phyloP scores from a whole-genome alignment of 1,284 basidiomycete genomes.

The Rhodotorula mucilaginosa region DNA sequence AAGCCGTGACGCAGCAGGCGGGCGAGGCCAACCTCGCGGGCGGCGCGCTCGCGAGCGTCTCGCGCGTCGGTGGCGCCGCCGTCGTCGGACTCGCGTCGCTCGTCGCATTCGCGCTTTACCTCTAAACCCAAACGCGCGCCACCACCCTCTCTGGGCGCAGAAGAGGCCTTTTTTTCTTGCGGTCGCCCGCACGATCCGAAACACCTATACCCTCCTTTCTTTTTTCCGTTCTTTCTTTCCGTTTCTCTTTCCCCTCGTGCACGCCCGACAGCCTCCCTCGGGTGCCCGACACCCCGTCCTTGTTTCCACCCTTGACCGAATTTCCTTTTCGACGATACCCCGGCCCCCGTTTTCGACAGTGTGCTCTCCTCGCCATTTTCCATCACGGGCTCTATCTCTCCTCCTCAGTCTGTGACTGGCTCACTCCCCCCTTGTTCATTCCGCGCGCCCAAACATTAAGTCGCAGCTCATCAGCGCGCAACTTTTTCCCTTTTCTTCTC shows the following conservation, averaged over 20 bases:
- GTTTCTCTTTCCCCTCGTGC: neutral
- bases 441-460: neutral
- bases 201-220: neutral
- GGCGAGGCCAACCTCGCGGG: slow-evolving; percentile 34
- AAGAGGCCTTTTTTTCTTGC: too few species aligned
- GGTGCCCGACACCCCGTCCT: neutral
- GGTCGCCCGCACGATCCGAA: neutral
- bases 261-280: neutral
- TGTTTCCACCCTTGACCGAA: too few species aligned
- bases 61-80: neutral
- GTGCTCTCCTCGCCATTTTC: too few species aligned
- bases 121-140: neutral
- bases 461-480: too few species aligned
- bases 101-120: neutral
- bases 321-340: too few species aligned
- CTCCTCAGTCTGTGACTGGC: neutral
- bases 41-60: slow-evolving; percentile 4
- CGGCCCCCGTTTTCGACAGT: too few species aligned
- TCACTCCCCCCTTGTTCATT: neutral
- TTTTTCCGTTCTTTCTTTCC: neutral
- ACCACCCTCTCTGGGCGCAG: too few species aligned
- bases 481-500: too few species aligned
- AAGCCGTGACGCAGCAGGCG: slow-evolving; percentile 35
- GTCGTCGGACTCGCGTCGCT: neutral
- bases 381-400: neutral